phyloP scores from a whole-genome alignment of 2,329 filamentous ascomycete species.

The Fusarium cyanostomum region DNA sequence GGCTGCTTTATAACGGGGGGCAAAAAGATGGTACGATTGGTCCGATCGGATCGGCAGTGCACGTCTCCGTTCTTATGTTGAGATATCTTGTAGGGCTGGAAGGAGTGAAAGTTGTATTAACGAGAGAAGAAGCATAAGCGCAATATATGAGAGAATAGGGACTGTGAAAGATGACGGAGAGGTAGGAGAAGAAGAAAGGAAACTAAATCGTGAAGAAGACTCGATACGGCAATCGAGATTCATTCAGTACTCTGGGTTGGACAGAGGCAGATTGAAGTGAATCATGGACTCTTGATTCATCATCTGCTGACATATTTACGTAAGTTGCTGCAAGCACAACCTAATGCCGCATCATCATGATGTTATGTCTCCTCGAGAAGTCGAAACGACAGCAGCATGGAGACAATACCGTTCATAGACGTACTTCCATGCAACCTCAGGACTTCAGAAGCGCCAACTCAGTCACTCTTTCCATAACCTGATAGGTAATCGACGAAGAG shows the following conservation, averaged over 20 bases:
- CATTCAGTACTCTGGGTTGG: background rate
- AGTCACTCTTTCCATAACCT: background rate
- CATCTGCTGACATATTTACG: background rate
- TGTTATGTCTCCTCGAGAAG: background rate
- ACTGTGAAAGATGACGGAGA: no score
- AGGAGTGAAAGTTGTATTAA: background rate
- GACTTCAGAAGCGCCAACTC: background rate
- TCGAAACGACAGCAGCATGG: background rate
- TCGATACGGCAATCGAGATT: background rate
- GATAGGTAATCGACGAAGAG: background rate
- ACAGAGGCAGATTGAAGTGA: background rate
- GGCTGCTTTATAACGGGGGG: background rate
- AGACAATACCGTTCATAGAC: background rate
- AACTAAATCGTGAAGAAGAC: background rate
- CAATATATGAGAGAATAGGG: background rate
- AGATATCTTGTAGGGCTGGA: slow-evolving; percentile 6
- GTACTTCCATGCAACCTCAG: background rate
- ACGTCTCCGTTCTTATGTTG: slow-evolving; percentile 1
- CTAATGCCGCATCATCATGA: background rate
- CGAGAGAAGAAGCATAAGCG: background rate
- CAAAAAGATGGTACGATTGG: slow-evolving; percentile 4
- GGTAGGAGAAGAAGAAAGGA: background rate
- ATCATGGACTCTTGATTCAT: background rate
- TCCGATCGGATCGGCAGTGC: slow-evolving; percentile 10
- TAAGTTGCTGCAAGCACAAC: background rate